These are phyloP conservation scores for Cercospora sp. DNA, from an alignment of 2,329 filamentous ascomycete genomes.

Conservation along the genomic window DNA sequence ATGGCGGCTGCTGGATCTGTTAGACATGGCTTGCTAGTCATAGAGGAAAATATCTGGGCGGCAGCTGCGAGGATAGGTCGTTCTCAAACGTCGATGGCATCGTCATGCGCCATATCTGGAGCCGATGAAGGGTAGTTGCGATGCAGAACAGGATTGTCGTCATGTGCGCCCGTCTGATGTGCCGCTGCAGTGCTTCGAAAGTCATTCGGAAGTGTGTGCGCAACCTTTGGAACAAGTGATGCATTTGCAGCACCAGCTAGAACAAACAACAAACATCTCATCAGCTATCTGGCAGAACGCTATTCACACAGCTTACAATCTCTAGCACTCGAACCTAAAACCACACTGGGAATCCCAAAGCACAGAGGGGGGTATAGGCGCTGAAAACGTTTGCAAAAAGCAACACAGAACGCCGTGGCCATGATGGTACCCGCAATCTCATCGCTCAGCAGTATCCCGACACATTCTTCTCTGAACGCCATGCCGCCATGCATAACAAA, in stretches of 20 bases:
- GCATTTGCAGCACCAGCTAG: not conserved
- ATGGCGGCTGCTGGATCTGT: no score
- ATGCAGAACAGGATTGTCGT: no score
- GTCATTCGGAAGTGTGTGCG: not conserved
- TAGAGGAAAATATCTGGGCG: no score
- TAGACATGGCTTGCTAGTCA: no score
- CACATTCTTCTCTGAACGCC: not conserved
- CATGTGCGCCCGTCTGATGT: no score
- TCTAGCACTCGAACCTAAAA: not conserved
- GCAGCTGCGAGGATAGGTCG: no score
- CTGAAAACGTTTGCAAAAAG: not conserved
- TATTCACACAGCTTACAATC: not conserved
- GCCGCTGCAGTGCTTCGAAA: not conserved
- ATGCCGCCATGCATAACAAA: conserved; percentile 1
- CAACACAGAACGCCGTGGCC: not conserved
- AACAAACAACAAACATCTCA: not conserved
- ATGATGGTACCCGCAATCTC: not conserved
- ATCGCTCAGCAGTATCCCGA: not conserved
- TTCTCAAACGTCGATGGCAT: no score
- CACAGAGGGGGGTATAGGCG: conserved; percentile 1
- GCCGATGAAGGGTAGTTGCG: no score
- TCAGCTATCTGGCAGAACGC: not conserved
- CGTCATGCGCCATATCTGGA: no score
- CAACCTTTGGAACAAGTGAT: not conserved
- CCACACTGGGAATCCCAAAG: not conserved